Percentiles rank a stretch among this genome's conserved stretches.
These are phyloP conservation scores for Paecilomyces fulvus DNA, from an alignment of 2,329 filamentous ascomycete species.

Conservation along the genomic window DNA sequence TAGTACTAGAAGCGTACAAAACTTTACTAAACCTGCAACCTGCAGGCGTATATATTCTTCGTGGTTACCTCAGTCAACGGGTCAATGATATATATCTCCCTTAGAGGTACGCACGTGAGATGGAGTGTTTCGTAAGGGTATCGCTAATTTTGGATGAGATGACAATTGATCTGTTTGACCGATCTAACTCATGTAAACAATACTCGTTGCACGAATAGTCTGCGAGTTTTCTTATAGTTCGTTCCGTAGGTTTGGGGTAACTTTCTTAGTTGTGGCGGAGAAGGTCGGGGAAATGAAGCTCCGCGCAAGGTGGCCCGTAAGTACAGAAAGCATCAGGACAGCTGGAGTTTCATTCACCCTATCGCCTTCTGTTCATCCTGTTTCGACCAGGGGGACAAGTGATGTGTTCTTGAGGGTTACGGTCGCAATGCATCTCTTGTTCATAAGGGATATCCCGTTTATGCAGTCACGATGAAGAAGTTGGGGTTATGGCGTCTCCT, in stretches of 20 bases:
- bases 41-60: too few species aligned
- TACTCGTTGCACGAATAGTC: too few species aligned
- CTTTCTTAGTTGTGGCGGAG: not conserved
- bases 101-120: too few species aligned
- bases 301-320: constrained; percentile 31
- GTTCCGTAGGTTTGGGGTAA: too few species aligned
- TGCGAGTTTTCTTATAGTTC: too few species aligned
- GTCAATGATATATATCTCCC: too few species aligned
- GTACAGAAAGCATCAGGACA: constrained; percentile 4
- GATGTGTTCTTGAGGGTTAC: constrained; percentile 5
- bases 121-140: too few species aligned
- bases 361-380: constrained; percentile 1
- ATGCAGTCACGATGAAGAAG: constrained; percentile 27
- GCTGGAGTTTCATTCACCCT: constrained; percentile 3
- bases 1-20: not conserved
- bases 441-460: constrained; percentile 9
- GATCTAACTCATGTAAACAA: too few species aligned
- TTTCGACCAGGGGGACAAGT: not conserved
- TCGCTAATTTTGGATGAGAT: too few species aligned
- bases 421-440: constrained; percentile 28
- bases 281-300: constrained; percentile 27
- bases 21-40: not conserved
- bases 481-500: constrained; percentile 22
- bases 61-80: too few species aligned
- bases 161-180: too few species aligned